Evolutionary conservation across 1,284 basidiomycete species (phyloP), one percentile per base, ranked within the genome.

Genomic region (Xerocomus nothofagi): DNA sequence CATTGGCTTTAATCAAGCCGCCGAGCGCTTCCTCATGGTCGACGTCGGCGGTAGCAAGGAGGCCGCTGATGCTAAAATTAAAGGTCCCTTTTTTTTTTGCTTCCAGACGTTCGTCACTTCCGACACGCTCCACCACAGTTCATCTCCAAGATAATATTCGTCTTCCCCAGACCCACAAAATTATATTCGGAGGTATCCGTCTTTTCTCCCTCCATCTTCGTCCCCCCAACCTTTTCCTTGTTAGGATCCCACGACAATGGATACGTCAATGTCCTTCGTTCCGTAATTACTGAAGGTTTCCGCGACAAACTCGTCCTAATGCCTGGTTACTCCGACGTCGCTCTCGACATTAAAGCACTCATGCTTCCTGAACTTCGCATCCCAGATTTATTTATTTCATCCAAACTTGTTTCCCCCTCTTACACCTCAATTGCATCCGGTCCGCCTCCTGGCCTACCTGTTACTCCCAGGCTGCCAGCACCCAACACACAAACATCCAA

Each of bases 11-110:
- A 86, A 85, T 65, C 78, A 83, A 63, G 78, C 82, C 9, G 71
- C 77, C 11, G 79, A 81, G 51, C 73, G 81, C 33, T 86, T 85
- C 62, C 65, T 78, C 60, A 84, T 90, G 65, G 73, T 84, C 43
- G 87, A 91, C 63, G 85, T 87, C 44, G 86, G 87, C 21, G 73
- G 71, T 47, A 82, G 76, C 45, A 88, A 89, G 69, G 86, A 90
- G 67, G 83, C 80, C 3, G 80, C 81, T 24, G 85, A 88, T 63
- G 75, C 80, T 37, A 90, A 90, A 70, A 79, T 91, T 60, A 82
- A 81, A 73, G 82, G 86, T 84, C 54, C 26, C 62, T 50, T 31
- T 21, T 29, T 31, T 49, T 20, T 24, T 41, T 10, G 0, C 29
- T 42, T 23, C 23, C 26, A 15, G 21, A 24, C 18, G 1, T 20